Evolutionary conservation across 139 green algal species (phyloP).

Genomic region (Chlorella sorokiniana): DNA sequence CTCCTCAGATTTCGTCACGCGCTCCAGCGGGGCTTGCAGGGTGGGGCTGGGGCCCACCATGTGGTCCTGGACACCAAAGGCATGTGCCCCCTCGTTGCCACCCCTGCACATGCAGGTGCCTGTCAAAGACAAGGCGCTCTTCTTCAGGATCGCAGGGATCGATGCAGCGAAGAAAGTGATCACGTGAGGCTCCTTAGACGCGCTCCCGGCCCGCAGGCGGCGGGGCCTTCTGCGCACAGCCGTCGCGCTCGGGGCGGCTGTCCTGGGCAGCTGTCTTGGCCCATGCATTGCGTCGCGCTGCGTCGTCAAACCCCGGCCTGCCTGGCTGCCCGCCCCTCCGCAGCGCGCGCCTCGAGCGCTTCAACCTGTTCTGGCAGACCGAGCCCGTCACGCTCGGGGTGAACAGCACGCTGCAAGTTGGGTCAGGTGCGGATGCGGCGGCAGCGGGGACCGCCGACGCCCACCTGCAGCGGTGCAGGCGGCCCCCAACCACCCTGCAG

Average conservation of each 20-base stretch:
- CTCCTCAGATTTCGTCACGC: no score
- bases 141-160: slow-evolving; percentile 32
- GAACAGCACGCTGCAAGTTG: background rate
- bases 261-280: no score
- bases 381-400: background rate
- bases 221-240: no score
- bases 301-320: background rate
- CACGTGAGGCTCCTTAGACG: no score
- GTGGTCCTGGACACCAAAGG: no score
- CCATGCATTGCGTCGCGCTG: no score
- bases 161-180: background rate
- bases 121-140: background rate
- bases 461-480: background rate
- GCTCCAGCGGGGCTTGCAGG: no score
- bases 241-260: no score
- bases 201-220: no score
- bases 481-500: no score
- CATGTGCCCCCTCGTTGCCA: no score
- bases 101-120: slow-evolving; percentile 8
- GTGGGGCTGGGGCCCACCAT: no score
- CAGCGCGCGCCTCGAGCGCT: slow-evolving; percentile 33
- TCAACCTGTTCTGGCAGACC: slow-evolving; percentile 38
- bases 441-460: background rate
- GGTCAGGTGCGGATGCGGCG: background rate
- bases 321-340: background rate